phyloP scores from a whole-genome alignment of 73 alveolate genomes.

The Paramecium tetraurelia region DNA sequence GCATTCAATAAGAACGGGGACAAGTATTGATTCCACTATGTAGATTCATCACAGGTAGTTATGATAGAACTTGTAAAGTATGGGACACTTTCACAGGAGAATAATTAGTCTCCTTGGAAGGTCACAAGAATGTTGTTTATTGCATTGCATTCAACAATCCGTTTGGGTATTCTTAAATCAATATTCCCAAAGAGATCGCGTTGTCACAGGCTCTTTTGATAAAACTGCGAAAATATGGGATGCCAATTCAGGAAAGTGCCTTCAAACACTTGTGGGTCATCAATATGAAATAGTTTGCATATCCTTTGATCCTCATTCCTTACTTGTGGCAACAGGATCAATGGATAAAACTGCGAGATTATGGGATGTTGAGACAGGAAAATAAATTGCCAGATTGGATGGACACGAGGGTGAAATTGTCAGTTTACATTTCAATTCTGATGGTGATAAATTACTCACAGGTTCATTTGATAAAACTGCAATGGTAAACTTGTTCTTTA shows the following conservation, averaged over 20 bases:
- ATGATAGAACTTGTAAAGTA: constrained; percentile 99
- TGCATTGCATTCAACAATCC: constrained; percentile 99
- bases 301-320: constrained; percentile 97
- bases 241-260: constrained; percentile 96
- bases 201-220: constrained; percentile 99
- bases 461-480: constrained; percentile 99
- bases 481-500: constrained; percentile 34
- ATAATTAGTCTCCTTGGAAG: constrained; percentile 93
- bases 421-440: constrained; percentile 98
- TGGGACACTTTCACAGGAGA: constrained; percentile 98
- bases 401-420: constrained; percentile 99
- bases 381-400: constrained; percentile 83
- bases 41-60: constrained; percentile 98
- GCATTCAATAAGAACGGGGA: constrained; percentile 98
- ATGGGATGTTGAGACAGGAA: constrained; percentile 98
- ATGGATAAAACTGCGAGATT: constrained; percentile 96
- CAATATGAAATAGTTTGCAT: constrained; percentile 98
- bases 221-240: constrained; percentile 99
- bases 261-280: constrained; percentile 97
- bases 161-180: constrained; percentile 78
- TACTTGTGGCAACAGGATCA: constrained; percentile 92
- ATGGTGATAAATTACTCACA: constrained; percentile 98
- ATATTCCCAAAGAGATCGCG: constrained; percentile 72
- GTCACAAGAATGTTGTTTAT: constrained; percentile 99
- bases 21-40: constrained; percentile 57